These are phyloP conservation scores for Pseudozyma sp. DNA, from an alignment of 1,284 basidiomycete genomes.

Conservation along the genomic window DNA sequence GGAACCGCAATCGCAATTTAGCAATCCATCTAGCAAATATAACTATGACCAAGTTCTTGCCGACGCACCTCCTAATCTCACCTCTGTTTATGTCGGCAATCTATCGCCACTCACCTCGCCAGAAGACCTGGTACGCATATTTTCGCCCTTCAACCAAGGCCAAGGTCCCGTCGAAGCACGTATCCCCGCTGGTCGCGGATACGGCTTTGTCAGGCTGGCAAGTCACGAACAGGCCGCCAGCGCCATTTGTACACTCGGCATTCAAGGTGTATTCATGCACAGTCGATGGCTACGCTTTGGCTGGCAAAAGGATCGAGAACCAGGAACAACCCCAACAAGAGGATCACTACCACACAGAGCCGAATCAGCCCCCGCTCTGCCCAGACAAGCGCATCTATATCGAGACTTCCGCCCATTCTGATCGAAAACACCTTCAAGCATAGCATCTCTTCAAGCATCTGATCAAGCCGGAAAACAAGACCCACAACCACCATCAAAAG, in stretches of 20 bases:
- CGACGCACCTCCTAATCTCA: conserved; percentile 90
- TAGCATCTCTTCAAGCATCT: no score
- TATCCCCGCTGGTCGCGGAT: conserved; percentile 84
- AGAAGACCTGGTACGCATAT: conserved; percentile 92
- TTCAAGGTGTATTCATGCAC: conserved; percentile 91
- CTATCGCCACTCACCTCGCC: conserved; percentile 94
- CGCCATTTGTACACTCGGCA: conserved; percentile 86
- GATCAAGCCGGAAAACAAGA: no score
- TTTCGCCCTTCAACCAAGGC: conserved; percentile 85
- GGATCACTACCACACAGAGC: not conserved
- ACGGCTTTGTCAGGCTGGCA: conserved; percentile 97
- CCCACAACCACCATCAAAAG: no score
- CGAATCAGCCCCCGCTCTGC: not conserved
- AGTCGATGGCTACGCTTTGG: conserved; percentile 95
- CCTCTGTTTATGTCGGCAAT: conserved; percentile 98
- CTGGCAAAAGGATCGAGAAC: conserved; percentile 86
- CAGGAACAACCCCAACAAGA: not conserved
- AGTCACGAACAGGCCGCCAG: conserved; percentile 96
- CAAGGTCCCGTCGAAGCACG: conserved; percentile 92
- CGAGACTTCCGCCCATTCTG: no score
- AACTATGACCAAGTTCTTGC: conserved; percentile 86
- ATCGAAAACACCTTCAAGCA: no score
- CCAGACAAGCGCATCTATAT: no score
- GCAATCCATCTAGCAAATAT: conserved; percentile 9
- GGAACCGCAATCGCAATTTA: not conserved